Conservation (phyloP, 2,329 filamentous ascomycete species). For the Myotisia sp. region DNA sequence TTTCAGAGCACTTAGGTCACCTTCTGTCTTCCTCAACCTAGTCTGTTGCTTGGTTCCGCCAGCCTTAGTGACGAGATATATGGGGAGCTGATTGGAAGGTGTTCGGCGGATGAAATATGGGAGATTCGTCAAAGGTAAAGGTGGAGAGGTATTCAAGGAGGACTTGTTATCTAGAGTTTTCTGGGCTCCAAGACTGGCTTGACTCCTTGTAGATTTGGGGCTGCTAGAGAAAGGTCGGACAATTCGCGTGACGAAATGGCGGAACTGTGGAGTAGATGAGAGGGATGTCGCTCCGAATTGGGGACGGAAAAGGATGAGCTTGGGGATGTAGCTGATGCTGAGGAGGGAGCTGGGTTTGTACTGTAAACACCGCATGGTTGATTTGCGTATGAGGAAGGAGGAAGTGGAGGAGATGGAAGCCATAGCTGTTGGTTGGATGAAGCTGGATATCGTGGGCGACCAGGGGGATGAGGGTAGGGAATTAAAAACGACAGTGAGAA, state of each 20-base stretch:
- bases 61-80: conserved; percentile 60
- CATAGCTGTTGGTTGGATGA: too few species aligned
- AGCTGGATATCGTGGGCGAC: too few species aligned
- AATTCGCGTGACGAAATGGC: conserved; percentile 11
- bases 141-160: conserved; percentile 8
- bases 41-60: conserved; percentile 66
- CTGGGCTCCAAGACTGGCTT: background rate
- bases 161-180: conserved; percentile 1
- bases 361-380: too few species aligned
- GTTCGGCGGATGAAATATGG: conserved; percentile 63
- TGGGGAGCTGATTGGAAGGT: conserved; percentile 52
- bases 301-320: too few species aligned
- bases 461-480: too few species aligned
- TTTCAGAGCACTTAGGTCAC: conserved; percentile 50
- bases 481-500: too few species aligned
- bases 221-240: conserved; percentile 11
- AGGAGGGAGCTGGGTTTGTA: too few species aligned
- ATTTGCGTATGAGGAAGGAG: too few species aligned
- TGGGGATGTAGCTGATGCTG: too few species aligned
- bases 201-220: conserved; percentile 7
- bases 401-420: too few species aligned
- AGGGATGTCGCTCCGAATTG: too few species aligned
- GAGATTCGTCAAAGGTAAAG: conserved; percentile 29
- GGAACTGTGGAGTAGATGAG: too few species aligned
- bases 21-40: conserved; percentile 63